Evolutionary conservation across 225 moss, liverwort and hornwort species (phyloP), one percentile per base, ranked within the genome.

Genomic region (Asterella californica): DNA sequence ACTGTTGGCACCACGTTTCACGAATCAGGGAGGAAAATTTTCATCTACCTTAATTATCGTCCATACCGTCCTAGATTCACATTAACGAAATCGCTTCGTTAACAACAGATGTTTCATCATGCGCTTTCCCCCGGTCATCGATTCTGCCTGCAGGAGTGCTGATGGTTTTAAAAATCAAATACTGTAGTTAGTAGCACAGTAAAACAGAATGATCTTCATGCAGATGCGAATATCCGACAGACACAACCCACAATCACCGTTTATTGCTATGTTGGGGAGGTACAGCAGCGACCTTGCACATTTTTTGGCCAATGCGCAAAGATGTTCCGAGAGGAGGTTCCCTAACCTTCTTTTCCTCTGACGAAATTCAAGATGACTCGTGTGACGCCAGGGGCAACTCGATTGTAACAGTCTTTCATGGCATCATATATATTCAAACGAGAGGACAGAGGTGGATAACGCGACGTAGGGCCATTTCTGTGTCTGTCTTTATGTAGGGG

Each of bases 361-460:
- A 70, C 24, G 9, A 45, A 42, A 42, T 21, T 45, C 42, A 46
- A 46, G 17, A 37, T 36, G 29, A 70, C 15, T 22, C 25, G 10
- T 22, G 70, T 70, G 38, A 19, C 22, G 38, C 45, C 29, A 27
- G 22, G 6, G 48, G 74, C 74, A 74, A 29, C 50, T 74, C 52
- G 48, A 53, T 52, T 15, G 48, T 30, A 52, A 29, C 18, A 46
- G 25, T 74, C 17, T 27, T 74, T 27, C 74, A 74, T 74, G 74
- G 74, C 74, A 32, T 74, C 49, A 30, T 50, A 74, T 32, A 74
- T 74, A 9, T 74, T 48, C 33, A 74, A 74, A 53, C 50, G 53
- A 8, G 53, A 48, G 45, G 27, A 72, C 11, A 32, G 48, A 48
- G 45, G 22, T 25, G 46, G 42, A 72, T 24, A 48, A 45, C 45